Percentiles rank a stretch among this genome's conserved stretches.
Evolutionary conservation across 768 basidiomycete species (phyloP).

Genomic region (Pulveroboletus sp.): DNA sequence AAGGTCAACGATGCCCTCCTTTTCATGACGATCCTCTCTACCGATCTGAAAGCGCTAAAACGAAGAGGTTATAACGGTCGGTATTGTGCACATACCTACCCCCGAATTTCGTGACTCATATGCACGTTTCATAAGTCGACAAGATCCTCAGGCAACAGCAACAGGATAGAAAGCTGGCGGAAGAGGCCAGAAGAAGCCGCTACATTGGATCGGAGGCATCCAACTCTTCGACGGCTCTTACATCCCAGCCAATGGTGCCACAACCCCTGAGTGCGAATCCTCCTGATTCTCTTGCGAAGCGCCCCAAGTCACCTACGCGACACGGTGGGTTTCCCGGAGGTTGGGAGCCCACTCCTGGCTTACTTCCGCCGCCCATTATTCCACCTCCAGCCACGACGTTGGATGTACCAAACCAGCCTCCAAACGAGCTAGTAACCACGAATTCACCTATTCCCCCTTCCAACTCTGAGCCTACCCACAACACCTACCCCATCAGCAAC

Average conservation of each 20-base stretch:
- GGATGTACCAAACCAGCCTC: slow-evolving; percentile 2
- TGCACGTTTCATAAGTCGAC: slow-evolving; percentile 53
- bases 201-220: slow-evolving; percentile 19
- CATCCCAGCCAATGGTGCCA: slow-evolving; percentile 14
- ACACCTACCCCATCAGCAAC: slow-evolving; percentile 6
- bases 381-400: slow-evolving; percentile 2
- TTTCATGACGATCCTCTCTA: slow-evolving; percentile 91
- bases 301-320: slow-evolving; percentile 18
- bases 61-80: slow-evolving; percentile 82
- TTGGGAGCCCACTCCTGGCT: slow-evolving; percentile 17
- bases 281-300: slow-evolving; percentile 3
- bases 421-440: slow-evolving; percentile 1
- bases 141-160: slow-evolving; percentile 83
- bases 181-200: slow-evolving; percentile 35
- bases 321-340: slow-evolving; percentile 19
- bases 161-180: slow-evolving; percentile 54
- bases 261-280: slow-evolving; percentile 5
- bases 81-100: slow-evolving; percentile 9
- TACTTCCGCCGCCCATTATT: slow-evolving; percentile 6
- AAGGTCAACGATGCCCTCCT: slow-evolving; percentile 85
- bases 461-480: slow-evolving; percentile 6
- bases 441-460: background rate
- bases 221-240: background rate
- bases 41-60: slow-evolving; percentile 75
- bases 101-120: slow-evolving; percentile 8